Percentiles rank a stretch among this genome's conserved stretches.
These are phyloP conservation scores for Eleusine coracana DNA, from an alignment of 176 grass and related monocot genomes.

Conservation along the genomic window DNA sequence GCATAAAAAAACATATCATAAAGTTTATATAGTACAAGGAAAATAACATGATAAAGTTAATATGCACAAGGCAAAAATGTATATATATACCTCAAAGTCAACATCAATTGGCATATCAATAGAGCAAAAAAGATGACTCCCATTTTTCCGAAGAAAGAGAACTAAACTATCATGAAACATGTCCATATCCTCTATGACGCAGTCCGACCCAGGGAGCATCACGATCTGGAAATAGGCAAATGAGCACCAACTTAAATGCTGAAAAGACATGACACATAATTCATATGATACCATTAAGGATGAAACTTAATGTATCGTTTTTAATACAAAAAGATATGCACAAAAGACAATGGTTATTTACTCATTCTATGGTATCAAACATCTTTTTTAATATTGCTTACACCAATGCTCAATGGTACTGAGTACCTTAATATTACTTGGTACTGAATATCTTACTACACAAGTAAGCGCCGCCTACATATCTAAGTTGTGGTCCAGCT, in stretches of 20 bases:
- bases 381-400: neutral
- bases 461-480: neutral
- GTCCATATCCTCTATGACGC: constrained; percentile 83
- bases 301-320: neutral
- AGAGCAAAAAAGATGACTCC: constrained; percentile 75
- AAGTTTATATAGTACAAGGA: constrained; percentile 29
- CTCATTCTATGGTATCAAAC: neutral
- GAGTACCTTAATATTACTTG: neutral
- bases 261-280: constrained; percentile 12
- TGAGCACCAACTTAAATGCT: neutral
- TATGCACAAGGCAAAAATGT: neutral
- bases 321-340: neutral
- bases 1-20: constrained; percentile 19
- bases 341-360: constrained; percentile 2
- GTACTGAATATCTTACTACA: constrained; percentile 2
- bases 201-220: constrained; percentile 59
- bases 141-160: constrained; percentile 73
- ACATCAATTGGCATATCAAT: constrained; percentile 69
- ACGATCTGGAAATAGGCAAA: constrained; percentile 63
- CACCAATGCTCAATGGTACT: neutral
- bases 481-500: neutral
- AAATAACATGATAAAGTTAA: constrained; percentile 7
- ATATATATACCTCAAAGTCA: constrained; percentile 63
- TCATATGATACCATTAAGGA: neutral
- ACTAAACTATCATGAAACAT: constrained; percentile 86